Conservation (phyloP, 2,329 filamentous ascomycete genomes). For the Penicillium thymicola region DNA sequence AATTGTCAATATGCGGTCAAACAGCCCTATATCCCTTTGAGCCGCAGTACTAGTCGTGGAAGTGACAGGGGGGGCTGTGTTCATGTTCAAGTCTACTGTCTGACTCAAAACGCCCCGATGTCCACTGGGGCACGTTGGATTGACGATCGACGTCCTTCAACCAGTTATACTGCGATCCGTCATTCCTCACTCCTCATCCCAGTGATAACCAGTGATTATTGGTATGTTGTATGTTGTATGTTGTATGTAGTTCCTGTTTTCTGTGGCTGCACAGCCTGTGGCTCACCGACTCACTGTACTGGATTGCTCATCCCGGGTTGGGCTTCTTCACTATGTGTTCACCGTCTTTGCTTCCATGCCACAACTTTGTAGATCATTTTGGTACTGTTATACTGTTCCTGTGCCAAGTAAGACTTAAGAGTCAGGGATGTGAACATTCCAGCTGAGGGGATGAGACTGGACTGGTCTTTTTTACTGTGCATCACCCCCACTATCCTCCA, state of each 20-base stretch:
- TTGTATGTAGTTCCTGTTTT: too few relatives aligned
- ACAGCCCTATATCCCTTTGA: background rate
- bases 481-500: background rate
- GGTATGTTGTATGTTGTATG: background rate
- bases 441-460: background rate
- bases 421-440: background rate
- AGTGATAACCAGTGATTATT: background rate
- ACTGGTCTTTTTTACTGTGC: background rate
- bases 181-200: background rate
- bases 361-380: background rate
- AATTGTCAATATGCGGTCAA: background rate
- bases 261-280: background rate
- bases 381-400: background rate
- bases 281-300: constrained; percentile 1
- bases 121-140: background rate
- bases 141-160: background rate
- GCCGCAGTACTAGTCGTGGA: background rate
- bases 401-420: background rate
- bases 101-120: background rate
- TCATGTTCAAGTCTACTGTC: too few relatives aligned
- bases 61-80: background rate
- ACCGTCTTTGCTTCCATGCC: background rate
- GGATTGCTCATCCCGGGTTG: background rate
- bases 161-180: background rate
- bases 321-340: background rate